Base-by-base conservation (phyloP, 169 alveolate genomes). In the Cryptosporidium parvum region DNA sequence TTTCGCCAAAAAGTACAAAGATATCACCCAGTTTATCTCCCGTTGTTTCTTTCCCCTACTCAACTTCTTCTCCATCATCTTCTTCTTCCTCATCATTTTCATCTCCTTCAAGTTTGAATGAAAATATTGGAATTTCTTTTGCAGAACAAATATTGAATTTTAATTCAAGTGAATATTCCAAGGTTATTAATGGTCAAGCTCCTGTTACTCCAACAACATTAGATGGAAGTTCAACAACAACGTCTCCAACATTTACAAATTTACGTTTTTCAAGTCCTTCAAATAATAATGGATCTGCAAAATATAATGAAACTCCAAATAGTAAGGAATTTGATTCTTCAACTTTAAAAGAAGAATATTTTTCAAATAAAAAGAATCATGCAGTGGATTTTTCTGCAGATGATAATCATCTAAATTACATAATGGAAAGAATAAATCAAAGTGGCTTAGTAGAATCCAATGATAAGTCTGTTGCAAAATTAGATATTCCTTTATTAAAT, bases 361-460 rank as follows among this genome's bases (percentile, higher is more conserved):
- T 31, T 61, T 65, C 21, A 42, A 80, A 80, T 61, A 80, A 42
- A 18, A 80, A 65, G 42, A 80, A 80, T 23, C 75, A 80, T 62
- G 89, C 89, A 10, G 89, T 80, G 12, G 89, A 80, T 42, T 80
- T 80, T 26, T 80, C 89, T 21, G 75, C 89, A 18, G 89, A 80
- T 62, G 89, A 65, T 62, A 62, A 67, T 58, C 86, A 73, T 59
- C 23, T 73, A 1, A 44, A 73, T 52, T 37, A 73, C 29, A 73
- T 73, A 18, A 73, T 73, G 86, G 86, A 73, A 26, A 73, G 44
- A 53, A 73, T 73, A 29, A 71, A 71, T 29, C 69, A 71, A 23
- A 45, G 67, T 1, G 48, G 8, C 5, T 31, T 51, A 23, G 29
- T 23, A 16, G 67, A 71, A 23, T 26, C 31, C 10, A 29, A 37